Evolutionary conservation across 1,284 basidiomycete genomes (phyloP).

Genomic region (Ceratobasidium sp.): DNA sequence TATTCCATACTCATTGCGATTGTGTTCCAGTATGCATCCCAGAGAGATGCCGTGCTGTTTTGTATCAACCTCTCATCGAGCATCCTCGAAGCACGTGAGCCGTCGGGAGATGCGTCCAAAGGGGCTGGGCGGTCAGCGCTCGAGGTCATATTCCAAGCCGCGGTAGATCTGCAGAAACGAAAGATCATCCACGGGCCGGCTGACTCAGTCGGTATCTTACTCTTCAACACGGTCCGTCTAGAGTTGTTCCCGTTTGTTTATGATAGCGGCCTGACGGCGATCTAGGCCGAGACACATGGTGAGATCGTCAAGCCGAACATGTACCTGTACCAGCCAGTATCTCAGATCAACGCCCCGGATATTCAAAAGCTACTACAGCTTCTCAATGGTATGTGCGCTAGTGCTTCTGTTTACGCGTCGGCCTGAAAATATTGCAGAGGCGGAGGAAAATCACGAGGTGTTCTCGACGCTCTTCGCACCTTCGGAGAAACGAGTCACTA

Average conservation of each 20-base stretch:
- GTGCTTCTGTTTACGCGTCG: not conserved
- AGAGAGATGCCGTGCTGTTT: constrained; percentile 84
- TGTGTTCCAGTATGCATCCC: constrained; percentile 16
- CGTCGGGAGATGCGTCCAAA: constrained; percentile 62
- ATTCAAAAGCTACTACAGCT: constrained; percentile 77
- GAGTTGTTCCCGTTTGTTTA: not conserved
- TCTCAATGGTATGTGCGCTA: constrained; percentile 63
- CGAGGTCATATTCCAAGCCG: constrained; percentile 65
- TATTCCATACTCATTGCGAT: not conserved
- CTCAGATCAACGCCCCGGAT: constrained; percentile 78
- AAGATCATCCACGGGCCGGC: constrained; percentile 89
- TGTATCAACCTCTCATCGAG: constrained; percentile 91
- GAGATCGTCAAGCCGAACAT: constrained; percentile 79
- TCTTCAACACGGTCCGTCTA: constrained; percentile 93
- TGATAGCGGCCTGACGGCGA: not conserved
- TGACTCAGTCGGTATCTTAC: constrained; percentile 86
- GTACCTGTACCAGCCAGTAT: constrained; percentile 77
- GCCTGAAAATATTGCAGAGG: constrained; percentile 41
- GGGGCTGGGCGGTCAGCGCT: constrained; percentile 57
- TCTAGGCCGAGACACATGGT: constrained; percentile 52
- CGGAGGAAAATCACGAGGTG: constrained; percentile 47
- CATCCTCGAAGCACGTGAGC: constrained; percentile 76
- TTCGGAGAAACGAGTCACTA: constrained; percentile 38
- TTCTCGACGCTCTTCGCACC: constrained; percentile 47
- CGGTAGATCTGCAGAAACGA: constrained; percentile 83